Evolutionary conservation across 2,329 filamentous ascomycete genomes (phyloP).

Genomic region (Talaromyces pinophilus): DNA sequence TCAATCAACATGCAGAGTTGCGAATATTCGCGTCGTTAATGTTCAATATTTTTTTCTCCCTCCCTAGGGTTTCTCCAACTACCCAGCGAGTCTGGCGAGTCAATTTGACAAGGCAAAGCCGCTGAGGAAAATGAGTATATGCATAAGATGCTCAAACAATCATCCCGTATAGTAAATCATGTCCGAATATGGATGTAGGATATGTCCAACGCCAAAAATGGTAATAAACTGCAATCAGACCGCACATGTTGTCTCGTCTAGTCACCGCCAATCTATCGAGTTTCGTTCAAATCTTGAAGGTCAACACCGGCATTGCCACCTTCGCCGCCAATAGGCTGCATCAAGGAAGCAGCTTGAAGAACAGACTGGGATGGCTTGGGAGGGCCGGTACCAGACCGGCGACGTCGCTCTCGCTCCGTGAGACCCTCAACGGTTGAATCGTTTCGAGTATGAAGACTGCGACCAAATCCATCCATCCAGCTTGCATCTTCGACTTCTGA

Average conservation of each 20-base stretch:
- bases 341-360: slow-evolving; percentile 38
- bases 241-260: not conserved
- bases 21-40: not conserved
- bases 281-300: slow-evolving; percentile 41
- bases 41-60: not conserved
- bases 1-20: slow-evolving; percentile 13
- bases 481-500: slow-evolving; percentile 58
- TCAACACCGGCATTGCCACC: slow-evolving; percentile 35
- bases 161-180: not conserved
- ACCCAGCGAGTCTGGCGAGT: not conserved
- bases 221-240: slow-evolving; percentile 5
- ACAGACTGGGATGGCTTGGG: slow-evolving; percentile 43
- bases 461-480: slow-evolving; percentile 66
- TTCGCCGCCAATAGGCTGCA: slow-evolving; percentile 36
- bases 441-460: slow-evolving; percentile 39
- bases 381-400: slow-evolving; percentile 63
- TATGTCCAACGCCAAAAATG: slow-evolving; percentile 15
- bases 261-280: slow-evolving; percentile 28
- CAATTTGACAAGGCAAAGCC: not conserved
- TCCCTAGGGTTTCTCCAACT: not conserved
- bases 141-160: slow-evolving; percentile 8
- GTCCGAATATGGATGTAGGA: slow-evolving; percentile 8
- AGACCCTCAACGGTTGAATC: slow-evolving; percentile 47
- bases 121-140: not conserved
- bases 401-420: slow-evolving; percentile 60